Evolutionary conservation across 2,329 filamentous ascomycete species (phyloP).

Genomic region (Penicillium sp.): DNA sequence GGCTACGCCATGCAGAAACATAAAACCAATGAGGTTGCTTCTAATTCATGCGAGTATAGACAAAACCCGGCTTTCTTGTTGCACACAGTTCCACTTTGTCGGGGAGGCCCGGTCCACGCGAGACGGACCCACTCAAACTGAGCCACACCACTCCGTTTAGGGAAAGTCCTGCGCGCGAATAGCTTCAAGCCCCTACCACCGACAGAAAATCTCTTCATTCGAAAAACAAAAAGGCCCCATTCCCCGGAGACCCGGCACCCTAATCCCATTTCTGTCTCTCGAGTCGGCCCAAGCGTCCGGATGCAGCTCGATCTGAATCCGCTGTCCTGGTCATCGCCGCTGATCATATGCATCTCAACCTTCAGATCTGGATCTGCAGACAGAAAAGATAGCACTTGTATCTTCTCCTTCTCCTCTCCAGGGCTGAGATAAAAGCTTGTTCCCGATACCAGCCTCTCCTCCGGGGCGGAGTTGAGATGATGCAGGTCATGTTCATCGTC

Average conservation of each 20-base stretch:
- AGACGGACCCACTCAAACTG: conserved; percentile 7
- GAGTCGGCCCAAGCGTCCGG: conserved; percentile 2
- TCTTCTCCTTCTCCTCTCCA: too few relatives aligned
- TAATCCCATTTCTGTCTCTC: conserved; percentile 1
- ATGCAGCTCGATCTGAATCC: conserved; percentile 3
- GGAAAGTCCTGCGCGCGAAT: not conserved
- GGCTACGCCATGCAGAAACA: not conserved
- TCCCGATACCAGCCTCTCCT: not conserved
- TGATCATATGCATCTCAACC: conserved; percentile 1
- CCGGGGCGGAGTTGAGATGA: not conserved
- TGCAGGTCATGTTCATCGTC: not conserved
- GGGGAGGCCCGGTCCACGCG: conserved; percentile 16
- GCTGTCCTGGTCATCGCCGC: conserved; percentile 7
- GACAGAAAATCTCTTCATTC: not conserved
- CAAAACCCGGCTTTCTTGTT: too few relatives aligned
- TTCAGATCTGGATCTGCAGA: not conserved
- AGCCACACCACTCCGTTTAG: too few relatives aligned
- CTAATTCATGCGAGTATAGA: not conserved
- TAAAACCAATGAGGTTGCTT: not conserved
- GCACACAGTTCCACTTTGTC: conserved; percentile 3
- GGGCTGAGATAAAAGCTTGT: not conserved
- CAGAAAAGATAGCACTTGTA: too few relatives aligned
- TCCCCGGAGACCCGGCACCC: not conserved
- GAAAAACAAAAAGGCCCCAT: not conserved
- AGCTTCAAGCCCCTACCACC: not conserved